Conservation (phyloP, 208 protist species). For the Trypanosoma theileri region DNA sequence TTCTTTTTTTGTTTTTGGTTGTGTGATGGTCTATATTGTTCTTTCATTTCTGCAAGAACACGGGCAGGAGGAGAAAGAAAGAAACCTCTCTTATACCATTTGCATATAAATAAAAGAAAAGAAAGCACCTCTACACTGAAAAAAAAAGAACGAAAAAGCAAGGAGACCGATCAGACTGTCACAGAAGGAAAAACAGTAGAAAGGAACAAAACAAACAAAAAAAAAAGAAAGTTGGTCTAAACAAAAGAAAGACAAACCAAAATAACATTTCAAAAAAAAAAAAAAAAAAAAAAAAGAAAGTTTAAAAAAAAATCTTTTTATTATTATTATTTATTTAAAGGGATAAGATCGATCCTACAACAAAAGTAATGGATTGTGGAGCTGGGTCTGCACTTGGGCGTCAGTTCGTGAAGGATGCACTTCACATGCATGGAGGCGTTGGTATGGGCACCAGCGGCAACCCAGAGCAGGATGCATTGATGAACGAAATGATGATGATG, state of each 20-base stretch:
- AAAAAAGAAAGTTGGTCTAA: too few relatives aligned
- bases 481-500: slow-evolving; percentile 34
- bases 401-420: slow-evolving; percentile 71
- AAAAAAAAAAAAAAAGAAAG: not conserved
- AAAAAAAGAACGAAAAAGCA: too few relatives aligned
- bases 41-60: not conserved
- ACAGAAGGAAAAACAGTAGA: too few relatives aligned
- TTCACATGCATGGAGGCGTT: slow-evolving; percentile 53
- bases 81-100: too few relatives aligned
- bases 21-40: slow-evolving; percentile 6
- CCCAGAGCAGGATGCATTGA: slow-evolving; percentile 58
- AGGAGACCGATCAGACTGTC: too few relatives aligned
- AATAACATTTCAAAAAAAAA: not conserved
- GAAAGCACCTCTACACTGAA: too few relatives aligned
- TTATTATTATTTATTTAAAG: too few relatives aligned
- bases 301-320: too few relatives aligned
- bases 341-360: not conserved
- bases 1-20: slow-evolving; percentile 15
- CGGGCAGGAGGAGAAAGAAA: slow-evolving; percentile 9
- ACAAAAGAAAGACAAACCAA: too few relatives aligned
- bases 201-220: too few relatives aligned
- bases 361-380: slow-evolving; percentile 74
- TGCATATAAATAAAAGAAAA: too few relatives aligned
- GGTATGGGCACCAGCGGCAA: slow-evolving; percentile 34
- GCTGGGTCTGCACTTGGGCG: slow-evolving; percentile 58